A percentile compares a stretch with the other conserved stretches of the same genome.
These are phyloP conservation scores for Amanita subjunquillea DNA, from an alignment of 768 basidiomycete species.

Conservation along the genomic window DNA sequence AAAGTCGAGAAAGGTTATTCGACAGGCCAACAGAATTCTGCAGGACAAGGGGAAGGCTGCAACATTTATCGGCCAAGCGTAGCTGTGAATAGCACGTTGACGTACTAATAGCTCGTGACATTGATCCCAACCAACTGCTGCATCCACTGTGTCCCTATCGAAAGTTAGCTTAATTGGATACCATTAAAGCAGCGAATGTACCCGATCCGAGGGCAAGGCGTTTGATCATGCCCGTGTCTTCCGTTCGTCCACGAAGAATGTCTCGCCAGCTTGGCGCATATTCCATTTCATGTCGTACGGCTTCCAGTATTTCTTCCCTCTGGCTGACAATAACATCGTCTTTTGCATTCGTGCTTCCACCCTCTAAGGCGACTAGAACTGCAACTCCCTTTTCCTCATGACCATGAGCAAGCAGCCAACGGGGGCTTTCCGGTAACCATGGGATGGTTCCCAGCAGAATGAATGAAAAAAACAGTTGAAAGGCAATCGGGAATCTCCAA, in stretches of 20 bases:
- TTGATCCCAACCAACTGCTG: conserved; percentile 42
- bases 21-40: conserved; percentile 42
- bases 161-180: background rate
- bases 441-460: conserved; percentile 34
- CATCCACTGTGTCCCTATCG: conserved; percentile 38
- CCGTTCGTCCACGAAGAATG: conserved; percentile 28
- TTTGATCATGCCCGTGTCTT: conserved; percentile 35
- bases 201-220: conserved; percentile 33
- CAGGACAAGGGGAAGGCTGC: conserved; percentile 35
- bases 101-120: conserved; percentile 42
- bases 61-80: background rate
- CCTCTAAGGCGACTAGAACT: conserved; percentile 34
- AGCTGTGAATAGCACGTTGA: background rate
- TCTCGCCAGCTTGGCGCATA: conserved; percentile 29
- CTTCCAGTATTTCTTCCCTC: conserved; percentile 31
- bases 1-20: conserved; percentile 35
- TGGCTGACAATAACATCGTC: conserved; percentile 29
- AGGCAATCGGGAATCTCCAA: conserved; percentile 42
- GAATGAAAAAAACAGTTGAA: conserved; percentile 36
- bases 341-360: conserved; percentile 20
- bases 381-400: conserved; percentile 27
- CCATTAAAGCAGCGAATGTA: conserved; percentile 8
- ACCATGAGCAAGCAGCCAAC: conserved; percentile 40
- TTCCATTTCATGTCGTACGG: conserved; percentile 32
- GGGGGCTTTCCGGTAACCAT: conserved; percentile 38